These are phyloP conservation scores for Blastobotrys arbuscula DNA, from an alignment of 1,139 yeast species.

Conservation along the genomic window DNA sequence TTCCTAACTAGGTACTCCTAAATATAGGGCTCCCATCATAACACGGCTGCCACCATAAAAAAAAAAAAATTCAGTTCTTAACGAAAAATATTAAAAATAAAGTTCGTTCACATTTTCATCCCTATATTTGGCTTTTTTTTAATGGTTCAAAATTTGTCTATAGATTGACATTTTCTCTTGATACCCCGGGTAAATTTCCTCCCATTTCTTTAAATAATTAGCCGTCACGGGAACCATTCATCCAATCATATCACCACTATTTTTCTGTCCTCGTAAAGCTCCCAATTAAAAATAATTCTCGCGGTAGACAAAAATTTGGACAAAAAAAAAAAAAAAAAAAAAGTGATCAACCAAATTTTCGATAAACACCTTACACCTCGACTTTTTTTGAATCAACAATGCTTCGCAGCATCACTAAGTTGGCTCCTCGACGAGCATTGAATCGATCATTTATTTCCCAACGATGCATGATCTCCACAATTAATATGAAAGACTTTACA, in stretches of 20 bases:
- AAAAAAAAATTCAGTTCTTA: too few relatives aligned
- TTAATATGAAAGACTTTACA: conserved; percentile 20
- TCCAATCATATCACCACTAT: not conserved
- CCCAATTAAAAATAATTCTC: not conserved
- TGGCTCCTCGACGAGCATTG: not conserved
- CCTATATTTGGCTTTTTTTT: not conserved
- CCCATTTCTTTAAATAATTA: not conserved
- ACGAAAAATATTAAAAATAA: too few relatives aligned
- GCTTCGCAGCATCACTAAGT: conserved; percentile 5
- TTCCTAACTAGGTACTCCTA: not conserved
- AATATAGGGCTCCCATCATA: not conserved
- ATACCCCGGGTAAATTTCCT: not conserved
- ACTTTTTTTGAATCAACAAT: conserved; percentile 1
- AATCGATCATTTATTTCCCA: conserved; percentile 5
- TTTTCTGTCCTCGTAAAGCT: not conserved
- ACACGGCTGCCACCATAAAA: too few relatives aligned
- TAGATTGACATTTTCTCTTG: not conserved
- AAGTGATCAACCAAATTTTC: not conserved
- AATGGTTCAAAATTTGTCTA: not conserved
- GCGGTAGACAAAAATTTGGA: not conserved
- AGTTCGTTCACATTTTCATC: too few relatives aligned
- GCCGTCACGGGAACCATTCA: not conserved
- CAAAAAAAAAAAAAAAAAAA: not conserved
- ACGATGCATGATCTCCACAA: conserved; percentile 8
- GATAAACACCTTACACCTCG: not conserved